These are phyloP conservation scores for Trichophyton mentagrophytes DNA, from an alignment of 2,329 filamentous ascomycete species.

Conservation along the genomic window DNA sequence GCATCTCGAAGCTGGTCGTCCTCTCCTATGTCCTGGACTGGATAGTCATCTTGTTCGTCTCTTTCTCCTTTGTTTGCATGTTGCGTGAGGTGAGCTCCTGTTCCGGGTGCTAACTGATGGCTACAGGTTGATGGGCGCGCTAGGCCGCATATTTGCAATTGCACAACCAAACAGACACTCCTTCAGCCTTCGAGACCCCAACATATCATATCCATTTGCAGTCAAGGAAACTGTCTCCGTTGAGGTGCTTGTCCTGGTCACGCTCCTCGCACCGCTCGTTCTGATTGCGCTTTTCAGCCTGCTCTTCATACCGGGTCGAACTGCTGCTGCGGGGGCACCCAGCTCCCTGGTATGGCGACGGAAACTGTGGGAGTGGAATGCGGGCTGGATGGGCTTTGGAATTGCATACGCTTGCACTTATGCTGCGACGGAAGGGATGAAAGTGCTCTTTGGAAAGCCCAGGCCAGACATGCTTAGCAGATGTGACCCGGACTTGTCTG, in stretches of 20 bases:
- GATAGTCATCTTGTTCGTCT: constrained; percentile 48
- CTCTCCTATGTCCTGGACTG: constrained; percentile 63
- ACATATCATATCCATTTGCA: constrained; percentile 66
- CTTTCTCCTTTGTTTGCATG: not conserved
- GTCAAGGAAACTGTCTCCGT: constrained; percentile 59
- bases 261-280: constrained; percentile 50
- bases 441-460: constrained; percentile 57
- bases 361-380: constrained; percentile 85
- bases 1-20: constrained; percentile 40
- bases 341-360: constrained; percentile 46
- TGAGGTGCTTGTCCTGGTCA: constrained; percentile 51
- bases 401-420: constrained; percentile 60
- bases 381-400: constrained; percentile 68
- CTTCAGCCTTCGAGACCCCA: constrained; percentile 59
- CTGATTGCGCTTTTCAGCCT: constrained; percentile 58
- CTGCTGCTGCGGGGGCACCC: constrained; percentile 51
- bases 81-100: too few relatives aligned
- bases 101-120: not conserved
- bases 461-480: constrained; percentile 53
- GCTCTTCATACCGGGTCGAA: constrained; percentile 57
- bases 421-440: constrained; percentile 74
- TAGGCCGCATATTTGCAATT: constrained; percentile 48
- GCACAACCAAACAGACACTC: constrained; percentile 54
- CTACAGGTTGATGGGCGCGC: constrained; percentile 41
- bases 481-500: constrained; percentile 60